These are phyloP conservation scores for Penicillium mononematosum DNA, from an alignment of 495 filamentous ascomycete species.

Conservation along the genomic window DNA sequence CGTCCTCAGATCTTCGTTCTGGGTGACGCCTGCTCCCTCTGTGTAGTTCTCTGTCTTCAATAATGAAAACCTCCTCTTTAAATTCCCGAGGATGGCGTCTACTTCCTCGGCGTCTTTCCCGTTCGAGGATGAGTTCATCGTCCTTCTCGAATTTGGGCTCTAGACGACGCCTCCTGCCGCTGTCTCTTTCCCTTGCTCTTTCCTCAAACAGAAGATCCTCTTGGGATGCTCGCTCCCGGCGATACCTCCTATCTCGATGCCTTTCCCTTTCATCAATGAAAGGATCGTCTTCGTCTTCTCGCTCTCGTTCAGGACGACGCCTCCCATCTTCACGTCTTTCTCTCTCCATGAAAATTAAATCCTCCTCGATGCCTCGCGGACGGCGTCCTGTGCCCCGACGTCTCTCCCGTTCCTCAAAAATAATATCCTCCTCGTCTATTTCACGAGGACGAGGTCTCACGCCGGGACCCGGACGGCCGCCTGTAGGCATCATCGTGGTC, in stretches of 20 bases:
- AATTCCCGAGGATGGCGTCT: conserved; percentile 19
- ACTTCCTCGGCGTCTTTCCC: conserved; percentile 11
- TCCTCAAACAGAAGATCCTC: conserved; percentile 24
- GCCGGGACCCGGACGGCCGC: conserved; percentile 16
- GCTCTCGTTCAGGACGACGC: not conserved
- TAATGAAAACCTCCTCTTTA: conserved; percentile 30
- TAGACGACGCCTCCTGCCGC: conserved; percentile 10
- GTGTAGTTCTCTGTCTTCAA: conserved; percentile 17
- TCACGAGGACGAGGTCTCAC: conserved; percentile 18
- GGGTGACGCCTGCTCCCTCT: conserved; percentile 8
- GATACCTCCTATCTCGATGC: conserved; percentile 12
- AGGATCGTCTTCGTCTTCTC: not conserved
- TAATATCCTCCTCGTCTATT: conserved; percentile 22
- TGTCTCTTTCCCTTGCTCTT: conserved; percentile 13
- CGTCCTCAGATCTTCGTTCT: conserved; percentile 34
- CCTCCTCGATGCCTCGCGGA: conserved; percentile 23
- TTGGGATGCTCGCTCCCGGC: conserved; percentile 24
- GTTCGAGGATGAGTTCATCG: not conserved
- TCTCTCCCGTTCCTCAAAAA: conserved; percentile 20
- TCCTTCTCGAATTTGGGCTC: conserved; percentile 7
- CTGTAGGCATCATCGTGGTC: conserved; percentile 35
- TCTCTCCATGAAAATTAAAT: conserved; percentile 17
- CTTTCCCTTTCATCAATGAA: conserved; percentile 5
- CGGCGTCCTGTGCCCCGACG: conserved; percentile 17
- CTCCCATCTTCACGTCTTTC: conserved; percentile 15